phyloP scores from a whole-genome alignment of 768 basidiomycete species.

The Rhodotorula paludigena region DNA sequence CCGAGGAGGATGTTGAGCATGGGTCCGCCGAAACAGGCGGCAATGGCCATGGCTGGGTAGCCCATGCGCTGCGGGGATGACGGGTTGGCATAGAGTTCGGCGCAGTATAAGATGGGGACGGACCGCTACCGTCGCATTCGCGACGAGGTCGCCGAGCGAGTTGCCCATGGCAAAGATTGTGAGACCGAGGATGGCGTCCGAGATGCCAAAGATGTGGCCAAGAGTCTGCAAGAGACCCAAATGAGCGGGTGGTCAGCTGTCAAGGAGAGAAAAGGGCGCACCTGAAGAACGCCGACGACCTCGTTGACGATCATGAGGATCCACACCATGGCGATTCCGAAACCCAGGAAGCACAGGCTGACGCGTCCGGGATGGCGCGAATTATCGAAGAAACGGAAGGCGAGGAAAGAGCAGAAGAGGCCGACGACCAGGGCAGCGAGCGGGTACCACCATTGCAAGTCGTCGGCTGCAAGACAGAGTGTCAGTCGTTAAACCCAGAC shows the following conservation, averaged over 20 bases:
- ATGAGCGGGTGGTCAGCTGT: not conserved
- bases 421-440: slow-evolving; percentile 59
- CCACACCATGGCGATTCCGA: slow-evolving; percentile 86
- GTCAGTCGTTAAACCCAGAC: not conserved
- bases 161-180: slow-evolving; percentile 97
- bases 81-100: not conserved
- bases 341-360: slow-evolving; percentile 81
- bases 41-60: slow-evolving; percentile 83
- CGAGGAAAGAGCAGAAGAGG: slow-evolving; percentile 54
- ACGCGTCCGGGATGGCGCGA: slow-evolving; percentile 56
- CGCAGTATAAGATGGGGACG: not conserved
- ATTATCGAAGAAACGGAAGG: slow-evolving; percentile 59
- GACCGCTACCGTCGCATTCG: slow-evolving; percentile 87
- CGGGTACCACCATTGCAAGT: slow-evolving; percentile 52
- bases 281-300: slow-evolving; percentile 83
- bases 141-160: slow-evolving; percentile 91
- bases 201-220: slow-evolving; percentile 88
- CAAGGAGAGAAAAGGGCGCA: slow-evolving; percentile 46
- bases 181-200: slow-evolving; percentile 92
- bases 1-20: slow-evolving; percentile 56
- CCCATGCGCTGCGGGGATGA: slow-evolving; percentile 56
- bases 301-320: slow-evolving; percentile 98
- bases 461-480: slow-evolving; percentile 17
- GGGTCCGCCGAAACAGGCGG: slow-evolving; percentile 73
- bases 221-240: slow-evolving; percentile 60